Base-by-base conservation (phyloP, 345 rosid species). In the Reutealis trisperma region DNA sequence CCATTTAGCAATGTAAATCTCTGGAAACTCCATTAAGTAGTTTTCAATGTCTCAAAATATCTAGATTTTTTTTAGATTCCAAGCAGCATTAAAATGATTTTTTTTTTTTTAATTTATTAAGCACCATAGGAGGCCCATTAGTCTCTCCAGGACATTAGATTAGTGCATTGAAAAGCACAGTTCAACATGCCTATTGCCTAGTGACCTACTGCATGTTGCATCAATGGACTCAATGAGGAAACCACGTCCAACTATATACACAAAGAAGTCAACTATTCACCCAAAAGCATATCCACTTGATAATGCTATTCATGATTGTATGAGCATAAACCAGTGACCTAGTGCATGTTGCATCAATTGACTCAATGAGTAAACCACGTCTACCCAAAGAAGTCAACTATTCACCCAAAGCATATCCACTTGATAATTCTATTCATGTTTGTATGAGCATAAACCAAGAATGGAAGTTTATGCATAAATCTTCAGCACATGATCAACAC, bases 331-430 rank as follows among this genome's bases (percentile, higher is more conserved):
- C 11, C 14, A 22, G 25, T 61, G 25, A 0, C 52, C 69, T 27
- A 21, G 8, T 62, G 58, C 18, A 57, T 6, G 32, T 64, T 74
- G 74, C 70, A 75, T 57, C 67, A 70, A 63, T 45, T 71, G 16
- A 61, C 15, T 18, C 6, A 30, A 45, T 4, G 27, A 7, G 13
- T 22, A 45, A 18, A 47, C 22, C 7, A 51, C 32, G 60, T n/a
- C 32, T 30, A 8, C 4, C 34, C 12, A 25, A 42, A 74, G 51
- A 63, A 19, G 13, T 47, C 44, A 21, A 9, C 4, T n/a, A 63
- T 63, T 47, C 47, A 18, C 8, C 58, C 51, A 32, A 30, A 10
- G 60, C 16, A 10, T 32, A n/a, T 55, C 18, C 16, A 25, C 60
- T 22, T 21, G 18, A 21, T 72, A 72, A 45, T 42, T 60, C 67